phyloP scores from a whole-genome alignment of 257 asterid species.

The Nyctanthes arbortristis region DNA sequence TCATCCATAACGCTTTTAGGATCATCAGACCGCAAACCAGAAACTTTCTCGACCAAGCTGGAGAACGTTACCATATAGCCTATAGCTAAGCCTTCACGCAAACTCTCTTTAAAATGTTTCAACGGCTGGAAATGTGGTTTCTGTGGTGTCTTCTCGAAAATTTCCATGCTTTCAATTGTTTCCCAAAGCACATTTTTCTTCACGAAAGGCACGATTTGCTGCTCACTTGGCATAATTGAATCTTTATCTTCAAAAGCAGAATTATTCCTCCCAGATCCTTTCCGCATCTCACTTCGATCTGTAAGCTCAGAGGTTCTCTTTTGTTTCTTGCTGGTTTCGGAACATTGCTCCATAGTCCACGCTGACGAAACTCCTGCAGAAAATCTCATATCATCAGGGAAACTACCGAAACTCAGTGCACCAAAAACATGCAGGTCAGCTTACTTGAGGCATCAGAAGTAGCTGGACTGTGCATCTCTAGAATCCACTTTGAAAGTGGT shows the following conservation, averaged over 20 bases:
- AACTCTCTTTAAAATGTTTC: slow-evolving; percentile 47
- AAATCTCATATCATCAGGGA: slow-evolving; percentile 9
- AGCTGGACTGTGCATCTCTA: slow-evolving; percentile 43
- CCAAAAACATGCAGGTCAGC: slow-evolving; percentile 18
- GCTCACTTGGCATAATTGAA: slow-evolving; percentile 21
- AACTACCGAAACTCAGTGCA: slow-evolving; percentile 7
- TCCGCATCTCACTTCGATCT: not conserved
- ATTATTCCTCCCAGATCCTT: not conserved
- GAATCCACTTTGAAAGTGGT: slow-evolving; percentile 68
- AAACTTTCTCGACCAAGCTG: slow-evolving; percentile 51
- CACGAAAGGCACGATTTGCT: slow-evolving; percentile 57
- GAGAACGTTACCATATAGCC: slow-evolving; percentile 71
- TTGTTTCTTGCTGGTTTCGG: slow-evolving; percentile 27
- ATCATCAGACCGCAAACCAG: slow-evolving; percentile 43
- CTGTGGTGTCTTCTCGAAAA: slow-evolving; percentile 66
- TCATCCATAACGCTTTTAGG: slow-evolving; percentile 46
- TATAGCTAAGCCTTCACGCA: slow-evolving; percentile 79
- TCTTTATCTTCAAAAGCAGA: not conserved
- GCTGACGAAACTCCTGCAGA: slow-evolving; percentile 38
- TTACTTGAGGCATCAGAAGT: slow-evolving; percentile 47
- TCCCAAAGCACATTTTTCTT: slow-evolving; percentile 63
- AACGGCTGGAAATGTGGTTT: slow-evolving; percentile 78
- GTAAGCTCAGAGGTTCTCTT: slow-evolving; percentile 13
- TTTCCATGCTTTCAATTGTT: slow-evolving; percentile 68
- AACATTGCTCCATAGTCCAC: slow-evolving; percentile 28